Conservation (phyloP, 2,329 filamentous ascomycete species). For the Talaromyces sp. region DNA sequence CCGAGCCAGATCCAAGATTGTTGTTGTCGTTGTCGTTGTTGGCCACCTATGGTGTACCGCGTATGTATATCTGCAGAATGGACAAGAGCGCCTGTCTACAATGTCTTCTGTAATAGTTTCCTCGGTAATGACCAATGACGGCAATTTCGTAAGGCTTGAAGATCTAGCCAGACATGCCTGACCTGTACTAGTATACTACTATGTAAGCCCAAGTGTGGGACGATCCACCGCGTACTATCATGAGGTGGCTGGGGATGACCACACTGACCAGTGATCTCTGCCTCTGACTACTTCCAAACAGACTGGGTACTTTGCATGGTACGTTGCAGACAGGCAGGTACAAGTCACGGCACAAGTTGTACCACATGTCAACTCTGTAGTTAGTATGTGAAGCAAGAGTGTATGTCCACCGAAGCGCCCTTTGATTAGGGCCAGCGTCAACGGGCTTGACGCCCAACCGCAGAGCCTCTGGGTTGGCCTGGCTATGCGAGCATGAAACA, state of each 20-base stretch:
- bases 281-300: background rate
- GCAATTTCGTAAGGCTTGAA: background rate
- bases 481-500: slow-evolving; percentile 4
- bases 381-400: no score
- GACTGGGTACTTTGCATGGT: background rate
- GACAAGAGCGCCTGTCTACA: background rate
- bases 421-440: slow-evolving; percentile 6
- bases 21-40: background rate
- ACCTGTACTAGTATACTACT: no score
- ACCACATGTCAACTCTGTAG: background rate
- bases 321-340: background rate
- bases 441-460: slow-evolving; percentile 12
- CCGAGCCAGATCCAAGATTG: slow-evolving; percentile 12
- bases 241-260: slow-evolving; percentile 12
- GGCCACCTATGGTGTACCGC: no score
- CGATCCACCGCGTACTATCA: background rate
- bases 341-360: background rate
- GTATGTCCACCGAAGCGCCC: background rate
- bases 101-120: background rate
- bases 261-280: background rate
- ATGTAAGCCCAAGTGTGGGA: slow-evolving; percentile 8
- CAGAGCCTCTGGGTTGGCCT: slow-evolving; percentile 12
- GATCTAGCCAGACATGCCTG: slow-evolving; percentile 1
- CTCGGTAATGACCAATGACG: background rate
- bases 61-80: background rate